Base-by-base conservation (phyloP, 176 grass and related monocot genomes). In the Avena atlantica region DNA sequence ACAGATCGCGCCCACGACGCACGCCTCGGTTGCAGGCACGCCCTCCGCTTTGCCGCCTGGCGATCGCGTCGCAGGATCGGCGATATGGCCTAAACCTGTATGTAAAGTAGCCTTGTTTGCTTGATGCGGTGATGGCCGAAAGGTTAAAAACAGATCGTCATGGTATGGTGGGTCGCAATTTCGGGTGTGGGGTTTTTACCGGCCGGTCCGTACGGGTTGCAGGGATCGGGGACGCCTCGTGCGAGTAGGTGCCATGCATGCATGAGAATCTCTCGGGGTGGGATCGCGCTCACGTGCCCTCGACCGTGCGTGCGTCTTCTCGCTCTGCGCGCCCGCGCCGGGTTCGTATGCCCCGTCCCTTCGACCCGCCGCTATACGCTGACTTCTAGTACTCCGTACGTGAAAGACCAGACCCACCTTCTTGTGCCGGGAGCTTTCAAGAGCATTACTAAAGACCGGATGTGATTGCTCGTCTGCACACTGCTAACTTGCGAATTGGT, bases 221-320 rank as follows among this genome's bases (percentile, higher is more conserved):
- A 29, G 2, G 7, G 27, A 66, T 8, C 64, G 13, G 61, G 80
- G 36, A 29, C 11, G 47, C 63, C 74, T 62, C 80, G 72, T 72
- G 75, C 27, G 27, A 3, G 31, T 3, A 34, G 31, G 31, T 34
- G 31, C 31, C 31, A 34, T 34, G 31, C 31, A 34, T 29, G 27
- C 27, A 23, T 62, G 36, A 24, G 78, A 25, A 61, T 34, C 31
- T 82, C 83, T 86, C 11, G 64, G 23, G 52, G 1, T 49, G 25
- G 37, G 78, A 66, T 76, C 6, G 88, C 8, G 49, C 72, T 59
- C 88, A 81, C 69, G 83, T 76, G 76, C 55, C 17, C 55, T 16
- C 55, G 31, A 34, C 31, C 31, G 31, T 2, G 31, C 55, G 55
- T 58, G 21, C 60, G 57, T 15, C 9, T 8, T 16, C 63, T 12